Evolutionary conservation across 805 yeast species (phyloP).

Genomic region (Torulaspora franciscae): DNA sequence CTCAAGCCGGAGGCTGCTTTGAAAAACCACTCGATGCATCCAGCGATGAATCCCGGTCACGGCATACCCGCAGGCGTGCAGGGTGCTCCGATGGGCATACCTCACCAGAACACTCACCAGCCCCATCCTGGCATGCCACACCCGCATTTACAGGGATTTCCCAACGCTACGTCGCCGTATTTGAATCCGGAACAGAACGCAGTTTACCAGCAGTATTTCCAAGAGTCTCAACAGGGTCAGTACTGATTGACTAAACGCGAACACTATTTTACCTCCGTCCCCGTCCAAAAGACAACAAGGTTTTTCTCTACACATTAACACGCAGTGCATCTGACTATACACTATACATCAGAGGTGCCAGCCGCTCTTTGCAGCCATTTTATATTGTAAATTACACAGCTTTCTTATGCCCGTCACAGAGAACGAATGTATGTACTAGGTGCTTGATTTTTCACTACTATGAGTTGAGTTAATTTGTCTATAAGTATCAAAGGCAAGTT

Average conservation of each 20-base stretch:
- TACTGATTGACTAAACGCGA: slow-evolving; percentile 25
- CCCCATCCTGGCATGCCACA: slow-evolving; percentile 26
- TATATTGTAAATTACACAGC: slow-evolving; percentile 3
- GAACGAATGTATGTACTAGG: slow-evolving; percentile 1
- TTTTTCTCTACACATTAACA: neutral
- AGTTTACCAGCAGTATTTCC: slow-evolving; percentile 61
- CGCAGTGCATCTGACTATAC: slow-evolving; percentile 2
- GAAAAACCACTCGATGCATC: slow-evolving; percentile 13
- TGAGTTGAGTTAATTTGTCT: neutral
- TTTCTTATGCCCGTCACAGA: slow-evolving; percentile 5
- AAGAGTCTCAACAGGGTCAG: slow-evolving; percentile 56
- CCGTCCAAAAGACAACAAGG: too few relatives aligned
- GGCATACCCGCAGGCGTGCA: slow-evolving; percentile 12
- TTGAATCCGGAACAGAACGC: slow-evolving; percentile 50
- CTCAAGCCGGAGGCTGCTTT: slow-evolving; percentile 13
- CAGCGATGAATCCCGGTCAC: slow-evolving; percentile 10
- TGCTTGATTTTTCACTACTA: neutral
- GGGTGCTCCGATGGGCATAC: slow-evolving; percentile 11
- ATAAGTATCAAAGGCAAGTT: neutral
- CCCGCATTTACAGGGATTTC: slow-evolving; percentile 38
- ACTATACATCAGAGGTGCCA: neutral
- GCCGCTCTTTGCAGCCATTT: neutral
- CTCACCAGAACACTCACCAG: slow-evolving; percentile 12
- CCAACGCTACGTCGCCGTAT: slow-evolving; percentile 30
- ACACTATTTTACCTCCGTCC: neutral